Base-by-base conservation (phyloP, 176 grass and related monocot genomes). In the Dendrocalamus sinicus region DNA sequence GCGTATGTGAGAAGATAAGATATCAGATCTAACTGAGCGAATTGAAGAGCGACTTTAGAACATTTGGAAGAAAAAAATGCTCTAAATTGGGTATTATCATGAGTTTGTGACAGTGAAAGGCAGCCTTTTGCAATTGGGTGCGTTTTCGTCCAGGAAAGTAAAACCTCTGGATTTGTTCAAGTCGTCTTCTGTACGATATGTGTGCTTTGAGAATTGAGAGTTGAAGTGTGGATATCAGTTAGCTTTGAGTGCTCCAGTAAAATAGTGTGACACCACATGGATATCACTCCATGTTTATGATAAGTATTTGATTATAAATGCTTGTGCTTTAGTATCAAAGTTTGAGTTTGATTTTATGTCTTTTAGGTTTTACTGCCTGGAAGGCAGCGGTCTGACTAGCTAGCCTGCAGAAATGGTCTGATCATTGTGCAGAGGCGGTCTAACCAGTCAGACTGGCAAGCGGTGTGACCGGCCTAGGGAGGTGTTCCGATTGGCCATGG, bases 1-100 rank as follows among this genome's bases (percentile, higher is more conserved):
- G 28, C 66, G 37, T 68, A 15, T 67, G 45, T 6, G 32, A 64
- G 35, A 71, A 63, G 70, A 81, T 81, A 87, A 81, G 58, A 87
- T 44, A 60, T 75, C 13, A 73, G 9, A 52, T 71, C 58, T 45
- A 73, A 73, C 15, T 22, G 44, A 86, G 67, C 14, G 62, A 80
- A 81, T 51, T 43, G 70, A 61, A 55, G 57, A 22, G 2, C 45
- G 65, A 7, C 77, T 75, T 74, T 66, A 45, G 16, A 81, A 87
- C 35, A 74, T 53, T 65, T 44, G 46, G 77, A 65, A 66, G 79
- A 1, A 22, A 79, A 79, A 65, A 23, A 44, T 44, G n/a, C 47
- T 81, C 30, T 8, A 15, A 22, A 50, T 62, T 73, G 44, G 57
- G 69, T 66, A 74, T 65, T 54, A 54, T 80, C 54, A 79, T 41